Evolutionary conservation across 495 filamentous ascomycete genomes (phyloP).

Genomic region (Chaetomium tenue): DNA sequence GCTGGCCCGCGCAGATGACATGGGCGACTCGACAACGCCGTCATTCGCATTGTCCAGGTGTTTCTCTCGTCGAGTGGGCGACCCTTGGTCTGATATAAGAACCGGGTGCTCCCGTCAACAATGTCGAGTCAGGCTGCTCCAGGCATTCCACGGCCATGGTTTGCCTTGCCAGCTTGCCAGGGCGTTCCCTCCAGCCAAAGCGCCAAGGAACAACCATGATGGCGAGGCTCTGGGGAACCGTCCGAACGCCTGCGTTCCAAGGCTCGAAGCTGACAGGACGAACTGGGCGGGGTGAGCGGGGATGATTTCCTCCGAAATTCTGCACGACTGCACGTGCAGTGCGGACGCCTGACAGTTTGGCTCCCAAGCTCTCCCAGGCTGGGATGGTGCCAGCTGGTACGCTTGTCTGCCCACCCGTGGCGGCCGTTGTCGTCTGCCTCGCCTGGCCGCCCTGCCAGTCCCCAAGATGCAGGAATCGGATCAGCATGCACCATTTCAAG

Average conservation of each 20-base stretch:
- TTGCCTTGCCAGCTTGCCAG: slow-evolving; percentile 5
- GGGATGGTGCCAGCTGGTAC: neutral
- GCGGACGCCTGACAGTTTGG: no score
- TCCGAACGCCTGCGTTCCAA: neutral
- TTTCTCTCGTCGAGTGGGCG: neutral
- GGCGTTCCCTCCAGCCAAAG: slow-evolving; percentile 14
- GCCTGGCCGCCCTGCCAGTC: neutral
- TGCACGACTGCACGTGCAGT: no score
- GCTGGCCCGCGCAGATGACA: slow-evolving; percentile 23
- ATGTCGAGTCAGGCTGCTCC: neutral
- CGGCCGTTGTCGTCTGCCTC: slow-evolving; percentile 7
- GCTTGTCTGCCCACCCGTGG: neutral
- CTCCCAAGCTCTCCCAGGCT: no score
- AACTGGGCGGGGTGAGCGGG: neutral
- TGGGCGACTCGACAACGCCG: slow-evolving; percentile 4
- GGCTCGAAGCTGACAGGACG: neutral
- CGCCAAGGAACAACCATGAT: slow-evolving; percentile 19
- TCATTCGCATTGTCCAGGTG: slow-evolving; percentile 20
- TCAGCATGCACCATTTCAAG: no score
- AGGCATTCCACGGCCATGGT: neutral
- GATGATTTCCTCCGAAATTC: no score
- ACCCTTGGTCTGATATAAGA: neutral
- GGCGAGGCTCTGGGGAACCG: slow-evolving; percentile 8
- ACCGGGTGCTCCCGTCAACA: neutral
- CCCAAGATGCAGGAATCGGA: no score